These are phyloP conservation scores for Thelonectria discophora DNA, from an alignment of 2,329 filamentous ascomycete genomes.

Conservation along the genomic window DNA sequence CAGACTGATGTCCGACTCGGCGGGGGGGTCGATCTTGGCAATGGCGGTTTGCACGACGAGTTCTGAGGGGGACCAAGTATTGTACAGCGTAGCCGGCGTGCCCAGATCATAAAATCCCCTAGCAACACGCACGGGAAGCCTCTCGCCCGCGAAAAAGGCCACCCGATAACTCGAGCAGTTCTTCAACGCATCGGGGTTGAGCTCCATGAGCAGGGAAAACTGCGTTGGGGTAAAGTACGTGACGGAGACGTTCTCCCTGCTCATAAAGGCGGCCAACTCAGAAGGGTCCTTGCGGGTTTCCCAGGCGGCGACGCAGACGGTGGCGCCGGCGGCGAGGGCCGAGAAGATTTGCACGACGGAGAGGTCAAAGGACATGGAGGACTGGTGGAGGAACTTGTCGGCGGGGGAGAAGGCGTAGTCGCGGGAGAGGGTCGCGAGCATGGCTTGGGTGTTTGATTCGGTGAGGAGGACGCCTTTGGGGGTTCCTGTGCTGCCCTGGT, in stretches of 20 bases:
- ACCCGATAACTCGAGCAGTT: conserved; percentile 35
- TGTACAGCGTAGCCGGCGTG: conserved; percentile 35
- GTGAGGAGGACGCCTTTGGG: conserved; percentile 40
- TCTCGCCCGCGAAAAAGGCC: conserved; percentile 38
- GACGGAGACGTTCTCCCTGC: conserved; percentile 29
- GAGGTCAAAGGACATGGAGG: conserved; percentile 39
- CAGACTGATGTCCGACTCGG: conserved; percentile 28
- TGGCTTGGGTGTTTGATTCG: conserved; percentile 39
- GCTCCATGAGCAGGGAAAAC: conserved; percentile 36
- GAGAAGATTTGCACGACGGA: conserved; percentile 39
- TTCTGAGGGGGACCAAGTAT: conserved; percentile 38
- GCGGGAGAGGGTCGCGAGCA: conserved; percentile 37
- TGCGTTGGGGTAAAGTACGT: conserved; percentile 40
- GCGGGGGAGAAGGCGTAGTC: conserved; percentile 31
- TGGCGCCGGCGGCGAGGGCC: conserved; percentile 35
- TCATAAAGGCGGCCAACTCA: conserved; percentile 39
- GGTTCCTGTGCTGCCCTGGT: conserved; percentile 39
- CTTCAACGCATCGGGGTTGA: conserved; percentile 31
- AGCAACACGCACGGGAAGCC: conserved; percentile 35
- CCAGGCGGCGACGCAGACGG: conserved; percentile 36
- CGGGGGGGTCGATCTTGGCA: conserved; percentile 28
- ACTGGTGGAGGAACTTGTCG: conserved; percentile 38
- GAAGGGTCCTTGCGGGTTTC: conserved; percentile 38
- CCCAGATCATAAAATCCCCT: conserved; percentile 37
- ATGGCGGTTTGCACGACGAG: conserved; percentile 39